Evolutionary conservation across 805 yeast species (phyloP).

Genomic region (Metschnikowia picachoensis): DNA sequence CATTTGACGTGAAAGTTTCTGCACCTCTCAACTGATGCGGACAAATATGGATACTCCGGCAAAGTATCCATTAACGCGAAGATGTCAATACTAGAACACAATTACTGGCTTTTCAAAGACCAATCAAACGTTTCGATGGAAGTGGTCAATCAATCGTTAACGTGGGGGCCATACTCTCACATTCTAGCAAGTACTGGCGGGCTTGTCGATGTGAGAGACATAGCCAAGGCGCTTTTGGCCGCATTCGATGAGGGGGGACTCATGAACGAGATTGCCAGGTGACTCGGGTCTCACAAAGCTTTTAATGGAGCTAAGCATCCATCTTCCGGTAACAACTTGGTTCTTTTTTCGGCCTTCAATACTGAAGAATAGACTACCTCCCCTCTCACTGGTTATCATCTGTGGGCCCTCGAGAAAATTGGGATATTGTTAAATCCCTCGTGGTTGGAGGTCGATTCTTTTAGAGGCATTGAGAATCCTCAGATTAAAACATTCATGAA

Average conservation of each 20-base stretch:
- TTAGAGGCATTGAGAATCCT: slow-evolving; percentile 71
- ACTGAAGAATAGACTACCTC: slow-evolving; percentile 99
- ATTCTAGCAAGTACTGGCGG: not conserved
- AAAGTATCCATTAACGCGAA: no score
- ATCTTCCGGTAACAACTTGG: slow-evolving; percentile 75
- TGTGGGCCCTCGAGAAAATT: slow-evolving; percentile 70
- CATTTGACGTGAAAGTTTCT: no score
- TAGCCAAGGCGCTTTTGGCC: slow-evolving; percentile 12
- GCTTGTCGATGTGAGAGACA: slow-evolving; percentile 20
- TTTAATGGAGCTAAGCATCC: slow-evolving; percentile 83
- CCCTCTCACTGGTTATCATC: slow-evolving; percentile 92
- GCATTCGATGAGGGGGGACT: slow-evolving; percentile 23
- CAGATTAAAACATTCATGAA: slow-evolving; percentile 84
- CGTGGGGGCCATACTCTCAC: not conserved
- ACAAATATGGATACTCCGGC: no score
- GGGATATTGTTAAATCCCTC: slow-evolving; percentile 58
- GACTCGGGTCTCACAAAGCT: no score
- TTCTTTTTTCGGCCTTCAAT: slow-evolving; percentile 81
- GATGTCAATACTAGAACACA: no score
- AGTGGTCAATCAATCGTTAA: slow-evolving; percentile 1
- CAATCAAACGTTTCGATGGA: slow-evolving; percentile 24
- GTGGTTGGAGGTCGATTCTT: slow-evolving; percentile 73
- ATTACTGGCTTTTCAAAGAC: no score
- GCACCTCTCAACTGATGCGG: no score
- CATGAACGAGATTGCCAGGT: no score